Evolutionary conservation across 179 eudicot species (phyloP).

Genomic region (Silene noctiflora): DNA sequence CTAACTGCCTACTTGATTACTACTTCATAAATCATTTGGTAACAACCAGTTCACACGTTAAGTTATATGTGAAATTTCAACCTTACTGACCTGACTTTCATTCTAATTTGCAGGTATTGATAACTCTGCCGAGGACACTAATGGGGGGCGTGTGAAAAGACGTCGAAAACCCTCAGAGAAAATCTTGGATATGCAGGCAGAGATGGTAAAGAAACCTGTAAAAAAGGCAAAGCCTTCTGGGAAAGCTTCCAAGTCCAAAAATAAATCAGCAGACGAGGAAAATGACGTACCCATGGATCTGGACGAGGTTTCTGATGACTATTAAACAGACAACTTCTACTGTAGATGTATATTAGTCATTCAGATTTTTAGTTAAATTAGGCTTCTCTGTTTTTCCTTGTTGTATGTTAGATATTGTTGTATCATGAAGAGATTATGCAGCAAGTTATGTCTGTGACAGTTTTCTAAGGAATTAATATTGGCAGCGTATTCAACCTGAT

Average conservation of each 20-base stretch:
- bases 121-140: slow-evolving; percentile 65
- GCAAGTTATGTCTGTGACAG: slow-evolving; percentile 7
- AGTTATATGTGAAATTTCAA: not conserved
- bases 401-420: not conserved
- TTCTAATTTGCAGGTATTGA: slow-evolving; percentile 45
- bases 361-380: slow-evolving; percentile 12
- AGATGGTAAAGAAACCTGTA: slow-evolving; percentile 53
- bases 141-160: slow-evolving; percentile 57
- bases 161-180: slow-evolving; percentile 82
- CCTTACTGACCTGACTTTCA: slow-evolving; percentile 1
- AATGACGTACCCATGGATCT: slow-evolving; percentile 28
- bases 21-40: not conserved
- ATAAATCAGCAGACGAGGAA: slow-evolving; percentile 36
- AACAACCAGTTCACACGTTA: too few species aligned
- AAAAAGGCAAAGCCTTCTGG: slow-evolving; percentile 46
- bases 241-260: slow-evolving; percentile 43
- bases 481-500: slow-evolving; percentile 2
- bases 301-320: slow-evolving; percentile 52
- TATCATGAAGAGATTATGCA: slow-evolving; percentile 3
- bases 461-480: not conserved
- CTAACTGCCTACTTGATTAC: not conserved
- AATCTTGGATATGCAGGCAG: slow-evolving; percentile 64
- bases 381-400: not conserved
- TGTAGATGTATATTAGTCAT: slow-evolving; percentile 21
- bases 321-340: slow-evolving; percentile 18